Base-by-base conservation (phyloP, 1,284 basidiomycete genomes). In the Malassezia globosa region DNA sequence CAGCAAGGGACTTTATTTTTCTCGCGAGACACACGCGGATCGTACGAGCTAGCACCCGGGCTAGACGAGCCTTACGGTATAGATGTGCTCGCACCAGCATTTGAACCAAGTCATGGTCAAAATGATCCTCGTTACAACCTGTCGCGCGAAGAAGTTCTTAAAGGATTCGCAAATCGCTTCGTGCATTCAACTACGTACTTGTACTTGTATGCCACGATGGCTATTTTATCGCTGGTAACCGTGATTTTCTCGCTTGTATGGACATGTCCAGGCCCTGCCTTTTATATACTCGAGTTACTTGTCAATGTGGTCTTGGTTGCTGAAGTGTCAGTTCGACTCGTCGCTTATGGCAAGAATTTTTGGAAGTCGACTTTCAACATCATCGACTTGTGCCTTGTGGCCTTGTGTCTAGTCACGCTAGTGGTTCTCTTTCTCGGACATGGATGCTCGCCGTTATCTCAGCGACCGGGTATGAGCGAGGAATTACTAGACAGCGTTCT, bases 291-390 rank as follows among this genome's bases (percentile, higher is more conserved):
- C 13, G 68, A 71, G 37, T 48, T 69, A 0, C 47, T 56, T 7
- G 64, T 71, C 50, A 71, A 71, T 38, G 39, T 66, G 18, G 56
- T 61, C 1, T 54, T 71, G 26, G 66, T 71, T 11, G 60, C 58
- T 5, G 68, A 71, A 46, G 68, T 71, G 16, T 56, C 59, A 1
- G 59, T 68, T 14, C 37, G 68, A 1, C 51, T 66, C 8, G 47
- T 65, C 2, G 68, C 68, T 0, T 71, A 68, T 21, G 68, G 68
- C 13, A 64, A 62, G 42, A 63, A 69, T 44, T 71, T 71, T 48
- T 71, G 68, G 68, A 64, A 66, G 33, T 63, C 60, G 25, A 60
- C 63, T 8, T 68, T 64, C 55, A 71, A 71, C 49, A 46, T 68
- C 11, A 46, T 71, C 18, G 68, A 71, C 37, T 54, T 71, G 14